Percentiles rank a stretch among this genome's conserved stretches.
phyloP scores from a whole-genome alignment of 352 stramenopile genomes.

The Pythium aquatile region DNA sequence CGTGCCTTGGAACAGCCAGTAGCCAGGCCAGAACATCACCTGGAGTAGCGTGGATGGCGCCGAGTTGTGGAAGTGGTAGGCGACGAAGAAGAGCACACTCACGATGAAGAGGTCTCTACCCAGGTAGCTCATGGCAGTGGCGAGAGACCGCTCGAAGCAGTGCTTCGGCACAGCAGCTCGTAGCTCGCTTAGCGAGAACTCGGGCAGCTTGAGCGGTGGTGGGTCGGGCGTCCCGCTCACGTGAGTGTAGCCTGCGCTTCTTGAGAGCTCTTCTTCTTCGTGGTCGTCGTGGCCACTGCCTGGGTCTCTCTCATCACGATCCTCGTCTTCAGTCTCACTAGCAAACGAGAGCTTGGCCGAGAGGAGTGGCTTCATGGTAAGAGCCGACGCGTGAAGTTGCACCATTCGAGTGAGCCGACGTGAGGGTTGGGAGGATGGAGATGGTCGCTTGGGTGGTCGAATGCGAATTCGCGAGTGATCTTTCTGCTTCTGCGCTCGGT shows the following conservation, averaged over 20 bases:
- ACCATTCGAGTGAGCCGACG: background rate
- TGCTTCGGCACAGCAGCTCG: conserved; percentile 90
- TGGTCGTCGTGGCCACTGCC: too few species aligned
- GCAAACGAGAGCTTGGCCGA: too few species aligned
- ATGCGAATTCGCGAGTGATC: background rate
- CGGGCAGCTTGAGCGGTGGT: conserved; percentile 74
- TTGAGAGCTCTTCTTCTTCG: too few species aligned
- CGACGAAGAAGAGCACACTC: conserved; percentile 84
- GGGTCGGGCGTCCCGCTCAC: conserved; percentile 70
- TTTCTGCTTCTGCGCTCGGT: background rate
- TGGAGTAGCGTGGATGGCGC: conserved; percentile 40
- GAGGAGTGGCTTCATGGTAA: too few species aligned
- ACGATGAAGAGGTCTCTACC: conserved; percentile 91
- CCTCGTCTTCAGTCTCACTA: too few species aligned
- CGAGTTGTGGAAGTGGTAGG: conserved; percentile 65
- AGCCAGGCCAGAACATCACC: conserved; percentile 81
- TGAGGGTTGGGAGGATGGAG: background rate
- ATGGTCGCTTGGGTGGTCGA: background rate
- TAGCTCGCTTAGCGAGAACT: conserved; percentile 89
- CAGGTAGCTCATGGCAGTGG: conserved; percentile 91
- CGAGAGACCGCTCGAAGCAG: conserved; percentile 95
- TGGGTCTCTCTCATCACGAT: background rate
- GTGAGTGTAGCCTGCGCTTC: conserved; percentile 60
- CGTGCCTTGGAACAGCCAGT: conserved; percentile 97
- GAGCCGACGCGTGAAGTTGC: too few species aligned